Evolutionary conservation across 805 yeast genomes (phyloP).

Genomic region (Kluyveromyces siamensis): DNA sequence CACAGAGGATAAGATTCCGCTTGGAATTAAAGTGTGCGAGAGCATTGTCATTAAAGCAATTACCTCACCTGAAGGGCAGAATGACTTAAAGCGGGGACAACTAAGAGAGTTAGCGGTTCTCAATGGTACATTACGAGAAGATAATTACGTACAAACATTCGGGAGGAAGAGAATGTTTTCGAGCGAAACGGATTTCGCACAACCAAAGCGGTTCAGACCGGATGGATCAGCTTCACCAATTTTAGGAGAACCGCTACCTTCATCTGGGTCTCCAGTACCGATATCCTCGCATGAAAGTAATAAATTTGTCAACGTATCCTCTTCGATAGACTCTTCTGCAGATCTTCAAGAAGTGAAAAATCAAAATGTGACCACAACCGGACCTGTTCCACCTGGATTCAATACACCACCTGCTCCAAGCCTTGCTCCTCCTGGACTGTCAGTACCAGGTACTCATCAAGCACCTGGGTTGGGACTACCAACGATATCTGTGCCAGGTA

Average conservation of each 20-base stretch:
- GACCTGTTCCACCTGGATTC: conserved; percentile 9
- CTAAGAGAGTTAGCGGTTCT: conserved; percentile 84
- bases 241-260: not conserved
- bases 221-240: not conserved
- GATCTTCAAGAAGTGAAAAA: not conserved
- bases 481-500: conserved; percentile 4
- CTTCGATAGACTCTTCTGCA: not conserved
- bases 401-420: conserved; percentile 1
- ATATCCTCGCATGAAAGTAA: not conserved
- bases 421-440: conserved; percentile 2
- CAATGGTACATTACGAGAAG: conserved; percentile 90
- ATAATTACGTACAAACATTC: conserved; percentile 26
- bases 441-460: conserved; percentile 1
- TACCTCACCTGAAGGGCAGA: conserved; percentile 85
- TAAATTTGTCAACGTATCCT: not conserved
- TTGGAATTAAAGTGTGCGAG: conserved; percentile 67
- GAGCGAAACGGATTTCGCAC: not conserved
- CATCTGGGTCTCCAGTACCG: not conserved
- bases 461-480: conserved; percentile 8
- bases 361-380: not conserved
- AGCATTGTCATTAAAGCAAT: conserved; percentile 76
- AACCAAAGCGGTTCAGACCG: not conserved
- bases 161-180: not conserved
- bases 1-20: conserved; percentile 61
- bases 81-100: conserved; percentile 84